Evolutionary conservation across 2,329 filamentous ascomycete genomes (phyloP).

Genomic region (Trichoderma koningii): DNA sequence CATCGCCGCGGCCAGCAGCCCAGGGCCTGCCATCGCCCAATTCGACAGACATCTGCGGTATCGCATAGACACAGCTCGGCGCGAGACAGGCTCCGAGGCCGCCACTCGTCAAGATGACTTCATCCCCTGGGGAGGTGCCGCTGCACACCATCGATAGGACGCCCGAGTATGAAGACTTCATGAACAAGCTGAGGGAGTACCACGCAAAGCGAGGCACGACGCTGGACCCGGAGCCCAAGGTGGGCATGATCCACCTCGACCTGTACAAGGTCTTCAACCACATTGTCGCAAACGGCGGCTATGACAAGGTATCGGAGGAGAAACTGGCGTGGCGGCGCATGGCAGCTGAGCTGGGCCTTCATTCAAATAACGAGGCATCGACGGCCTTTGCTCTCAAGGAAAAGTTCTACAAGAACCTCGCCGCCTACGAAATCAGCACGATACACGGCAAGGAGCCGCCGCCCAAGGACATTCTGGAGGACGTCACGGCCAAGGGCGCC

Average conservation of each 20-base stretch:
- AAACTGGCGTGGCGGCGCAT: constrained; percentile 85
- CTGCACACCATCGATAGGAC: constrained; percentile 58
- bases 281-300: constrained; percentile 76
- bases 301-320: constrained; percentile 80
- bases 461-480: constrained; percentile 84
- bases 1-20: neutral
- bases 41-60: neutral
- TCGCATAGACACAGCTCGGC: neutral
- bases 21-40: constrained; percentile 1
- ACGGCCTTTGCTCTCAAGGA: constrained; percentile 84
- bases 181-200: constrained; percentile 70
- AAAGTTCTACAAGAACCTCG: constrained; percentile 86
- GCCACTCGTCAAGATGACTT: constrained; percentile 10
- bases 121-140: constrained; percentile 41
- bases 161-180: constrained; percentile 76
- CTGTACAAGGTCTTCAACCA: constrained; percentile 76
- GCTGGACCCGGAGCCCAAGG: constrained; percentile 79
- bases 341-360: constrained; percentile 73
- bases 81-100: neutral
- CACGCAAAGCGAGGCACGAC: constrained; percentile 77
- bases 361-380: constrained; percentile 74
- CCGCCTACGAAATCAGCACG: constrained; percentile 81
- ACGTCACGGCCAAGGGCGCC: constrained; percentile 82
- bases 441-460: constrained; percentile 79
- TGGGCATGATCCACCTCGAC: constrained; percentile 75